Evolutionary conservation across 2,329 filamentous ascomycete genomes (phyloP).

Genomic region (Dothistroma pini): DNA sequence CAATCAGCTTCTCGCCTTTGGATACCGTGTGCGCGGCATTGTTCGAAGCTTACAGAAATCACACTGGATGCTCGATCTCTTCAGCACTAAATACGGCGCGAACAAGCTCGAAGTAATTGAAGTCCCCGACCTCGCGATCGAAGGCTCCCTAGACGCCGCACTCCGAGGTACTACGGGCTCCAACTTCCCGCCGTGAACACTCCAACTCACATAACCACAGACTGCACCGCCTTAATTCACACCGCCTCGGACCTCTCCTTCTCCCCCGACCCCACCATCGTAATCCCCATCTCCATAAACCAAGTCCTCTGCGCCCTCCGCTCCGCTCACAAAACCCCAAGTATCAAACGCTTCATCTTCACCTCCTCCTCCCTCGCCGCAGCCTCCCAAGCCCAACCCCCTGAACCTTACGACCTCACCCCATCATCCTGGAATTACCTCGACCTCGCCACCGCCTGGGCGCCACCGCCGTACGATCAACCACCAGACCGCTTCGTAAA

Average conservation of each 20-base stretch:
- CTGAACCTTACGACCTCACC: conserved; percentile 31
- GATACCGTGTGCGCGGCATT: conserved; percentile 32
- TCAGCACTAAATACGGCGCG: conserved; percentile 26
- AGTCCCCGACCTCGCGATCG: conserved; percentile 7
- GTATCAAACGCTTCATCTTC: conserved; percentile 41
- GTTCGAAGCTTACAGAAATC: conserved; percentile 20
- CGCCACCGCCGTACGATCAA: conserved; percentile 27
- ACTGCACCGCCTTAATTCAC: background rate
- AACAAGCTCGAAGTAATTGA: conserved; percentile 34
- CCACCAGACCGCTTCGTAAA: conserved; percentile 20
- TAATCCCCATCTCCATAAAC: background rate
- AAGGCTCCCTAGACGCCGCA: background rate
- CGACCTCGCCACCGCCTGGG: conserved; percentile 33
- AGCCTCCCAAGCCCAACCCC: conserved; percentile 25
- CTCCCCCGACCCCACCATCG: background rate
- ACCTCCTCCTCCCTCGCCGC: conserved; percentile 39
- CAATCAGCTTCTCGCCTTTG: conserved; percentile 25
- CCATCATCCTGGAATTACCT: conserved; percentile 39
- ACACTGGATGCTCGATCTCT: conserved; percentile 22
- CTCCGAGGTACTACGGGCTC: background rate
- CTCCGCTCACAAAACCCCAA: conserved; percentile 37
- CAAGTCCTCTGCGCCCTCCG: conserved; percentile 9
- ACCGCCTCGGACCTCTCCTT: background rate
- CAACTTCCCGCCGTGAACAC: too few relatives aligned
- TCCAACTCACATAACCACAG: background rate